phyloP scores from a whole-genome alignment of 163 green algal genomes.

The Scenedesmus sp. region DNA sequence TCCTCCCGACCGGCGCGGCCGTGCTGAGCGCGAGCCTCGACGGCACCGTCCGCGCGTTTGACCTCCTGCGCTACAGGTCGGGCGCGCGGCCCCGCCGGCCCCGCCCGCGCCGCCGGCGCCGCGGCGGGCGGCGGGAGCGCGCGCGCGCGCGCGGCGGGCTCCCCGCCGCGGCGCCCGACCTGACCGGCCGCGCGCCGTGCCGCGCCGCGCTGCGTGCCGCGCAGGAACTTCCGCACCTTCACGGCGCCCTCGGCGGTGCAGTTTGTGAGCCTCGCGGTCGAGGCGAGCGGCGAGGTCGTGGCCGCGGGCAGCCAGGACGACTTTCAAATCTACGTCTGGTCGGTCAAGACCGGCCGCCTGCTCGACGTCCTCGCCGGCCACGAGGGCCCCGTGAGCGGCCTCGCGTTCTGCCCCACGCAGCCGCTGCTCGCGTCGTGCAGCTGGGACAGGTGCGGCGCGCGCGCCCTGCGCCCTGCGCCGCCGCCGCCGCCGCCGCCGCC shows the following conservation, averaged over 20 bases:
- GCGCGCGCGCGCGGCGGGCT: too few relatives aligned
- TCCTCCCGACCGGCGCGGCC: slow-evolving; percentile 71
- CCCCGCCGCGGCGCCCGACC: too few relatives aligned
- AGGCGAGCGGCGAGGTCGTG: slow-evolving; percentile 85
- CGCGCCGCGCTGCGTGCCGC: not conserved
- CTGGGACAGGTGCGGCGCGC: slow-evolving; percentile 86
- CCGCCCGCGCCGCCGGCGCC: too few relatives aligned
- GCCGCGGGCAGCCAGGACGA: slow-evolving; percentile 80
- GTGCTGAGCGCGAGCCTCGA: slow-evolving; percentile 87
- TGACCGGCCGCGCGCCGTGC: too few relatives aligned
- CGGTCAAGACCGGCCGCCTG: slow-evolving; percentile 90
- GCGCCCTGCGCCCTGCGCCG: too few relatives aligned
- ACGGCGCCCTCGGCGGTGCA: slow-evolving; percentile 84
- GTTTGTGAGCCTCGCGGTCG: slow-evolving; percentile 85
- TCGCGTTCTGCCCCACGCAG: slow-evolving; percentile 84
- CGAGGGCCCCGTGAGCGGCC: slow-evolving; percentile 85
- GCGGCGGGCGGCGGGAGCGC: too few relatives aligned
- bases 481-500: too few relatives aligned
- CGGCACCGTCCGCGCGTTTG: slow-evolving; percentile 94
- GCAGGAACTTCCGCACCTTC: slow-evolving; percentile 95
- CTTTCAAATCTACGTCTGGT: slow-evolving; percentile 96
- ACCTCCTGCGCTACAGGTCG: slow-evolving; percentile 79
- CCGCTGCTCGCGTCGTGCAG: slow-evolving; percentile 82
- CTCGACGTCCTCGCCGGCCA: slow-evolving; percentile 95
- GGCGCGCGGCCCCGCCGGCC: too few relatives aligned